Conservation (phyloP, 2,329 filamentous ascomycete species). For the Hypoxylon sp. region DNA sequence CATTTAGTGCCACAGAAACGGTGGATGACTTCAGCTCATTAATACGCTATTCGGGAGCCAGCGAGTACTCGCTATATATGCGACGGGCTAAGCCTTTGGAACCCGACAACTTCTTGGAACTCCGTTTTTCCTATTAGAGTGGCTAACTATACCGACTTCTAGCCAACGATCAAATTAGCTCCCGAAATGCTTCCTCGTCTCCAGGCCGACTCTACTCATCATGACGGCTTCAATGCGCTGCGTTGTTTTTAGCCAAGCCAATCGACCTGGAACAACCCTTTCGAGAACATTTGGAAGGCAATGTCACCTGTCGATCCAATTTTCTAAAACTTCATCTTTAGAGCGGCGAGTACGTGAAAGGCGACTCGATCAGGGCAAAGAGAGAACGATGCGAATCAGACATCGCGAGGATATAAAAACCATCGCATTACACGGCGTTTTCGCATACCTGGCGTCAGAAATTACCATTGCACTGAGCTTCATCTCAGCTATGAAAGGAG, state of each 20-base stretch:
- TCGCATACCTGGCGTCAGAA: constrained; percentile 32
- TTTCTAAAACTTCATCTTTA: constrained; percentile 19
- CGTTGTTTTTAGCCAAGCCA: constrained; percentile 6
- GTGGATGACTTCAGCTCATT: neutral
- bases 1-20: neutral
- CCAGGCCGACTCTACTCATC: neutral
- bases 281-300: neutral
- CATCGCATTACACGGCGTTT: constrained; percentile 42
- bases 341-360: constrained; percentile 17
- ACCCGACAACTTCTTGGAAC: constrained; percentile 16
- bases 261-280: constrained; percentile 5
- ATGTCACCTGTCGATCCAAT: constrained; percentile 4
- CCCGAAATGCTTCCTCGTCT: neutral
- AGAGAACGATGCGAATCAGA: constrained; percentile 14
- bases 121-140: constrained; percentile 7
- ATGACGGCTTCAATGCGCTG: neutral
- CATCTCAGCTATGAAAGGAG: constrained; percentile 17
- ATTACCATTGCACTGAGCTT: constrained; percentile 32
- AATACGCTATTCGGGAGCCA: neutral
- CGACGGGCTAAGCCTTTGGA: constrained; percentile 8
- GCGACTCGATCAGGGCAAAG: constrained; percentile 27
- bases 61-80: neutral
- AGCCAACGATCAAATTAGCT: neutral
- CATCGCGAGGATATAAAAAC: constrained; percentile 22
- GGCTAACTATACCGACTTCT: constrained; percentile 4